Evolutionary conservation across 83 land plant species (phyloP), one percentile per base, ranked within the genome.

Genomic region (Diphasiastrum complanatum): DNA sequence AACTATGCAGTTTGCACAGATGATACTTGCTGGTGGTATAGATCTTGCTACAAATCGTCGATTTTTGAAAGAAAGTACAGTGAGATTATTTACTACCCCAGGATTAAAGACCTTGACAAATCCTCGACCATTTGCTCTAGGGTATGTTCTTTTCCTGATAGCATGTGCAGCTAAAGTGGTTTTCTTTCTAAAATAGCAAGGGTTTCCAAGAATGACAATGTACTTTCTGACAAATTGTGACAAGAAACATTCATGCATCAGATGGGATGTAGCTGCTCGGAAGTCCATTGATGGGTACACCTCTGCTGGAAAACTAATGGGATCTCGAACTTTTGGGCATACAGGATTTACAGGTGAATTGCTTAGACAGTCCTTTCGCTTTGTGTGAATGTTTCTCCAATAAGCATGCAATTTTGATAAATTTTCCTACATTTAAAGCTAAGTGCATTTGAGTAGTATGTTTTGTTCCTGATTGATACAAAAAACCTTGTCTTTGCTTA

Each of bases 251-350:
- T 36, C 24, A n/a, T 24, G 32, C 37, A 30, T 36, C 68, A 65
- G 68, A 38, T 65, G 61, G 61, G 68, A 65, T 65, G 68, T 65
- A 34, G 55, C 68, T n/a, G 68, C 40, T 51, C 68, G 68, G 32
- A 51, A 58, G 20, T 52, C 46, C 16, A 35, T 65, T 30, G 58
- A 40, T 53, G 68, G 68, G 3, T 65, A 65, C 30, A 65, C 68
- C 22, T 52, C 68, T 25, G 60, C 60, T 52, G 68, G 68, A 23
- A 65, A 52, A 33, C 52, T 33, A 33, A 22, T 65, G 58, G 68
- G 68, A 4, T 30, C 68, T 32, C 55, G 60, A 33, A 52, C 68
- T 32, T 65, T 65, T 38, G 68, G 68, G 55, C 68, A 65, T 26
- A 65, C 68, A 34, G 68, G 68, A 18, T 65, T 65, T 36, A 65